Conservation (phyloP, 2,329 filamentous ascomycete genomes). For the Anthostomella pinea region DNA sequence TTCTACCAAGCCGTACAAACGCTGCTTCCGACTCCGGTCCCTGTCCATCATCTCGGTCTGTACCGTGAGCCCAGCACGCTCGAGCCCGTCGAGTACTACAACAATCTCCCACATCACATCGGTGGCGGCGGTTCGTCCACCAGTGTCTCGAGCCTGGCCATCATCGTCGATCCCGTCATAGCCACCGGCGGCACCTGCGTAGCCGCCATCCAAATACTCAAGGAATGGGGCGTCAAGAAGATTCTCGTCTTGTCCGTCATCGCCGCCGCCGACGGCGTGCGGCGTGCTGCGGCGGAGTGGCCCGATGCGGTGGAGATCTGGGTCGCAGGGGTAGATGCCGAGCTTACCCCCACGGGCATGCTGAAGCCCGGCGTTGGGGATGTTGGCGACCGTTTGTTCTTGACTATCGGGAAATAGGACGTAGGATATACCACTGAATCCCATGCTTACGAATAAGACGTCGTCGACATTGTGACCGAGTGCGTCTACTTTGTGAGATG, state of each 20-base stretch:
- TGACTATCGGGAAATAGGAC: slow-evolving; percentile 84
- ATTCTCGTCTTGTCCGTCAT: slow-evolving; percentile 76
- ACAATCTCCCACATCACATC: slow-evolving; percentile 81
- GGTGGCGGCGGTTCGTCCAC: slow-evolving; percentile 27
- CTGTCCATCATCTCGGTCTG: slow-evolving; percentile 90
- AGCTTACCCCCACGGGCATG: slow-evolving; percentile 79
- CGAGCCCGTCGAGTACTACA: slow-evolving; percentile 94
- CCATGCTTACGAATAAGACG: too few species aligned
- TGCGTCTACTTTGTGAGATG: too few species aligned
- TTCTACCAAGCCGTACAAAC: slow-evolving; percentile 64
- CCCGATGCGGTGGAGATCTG: slow-evolving; percentile 74
- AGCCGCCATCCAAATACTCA: slow-evolving; percentile 84
- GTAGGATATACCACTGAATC: too few species aligned
- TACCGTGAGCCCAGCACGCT: slow-evolving; percentile 88
- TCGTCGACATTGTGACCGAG: too few species aligned
- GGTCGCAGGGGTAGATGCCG: slow-evolving; percentile 74
- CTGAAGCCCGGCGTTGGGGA: slow-evolving; percentile 87
- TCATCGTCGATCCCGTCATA: slow-evolving; percentile 88
- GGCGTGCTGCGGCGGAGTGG: slow-evolving; percentile 73
- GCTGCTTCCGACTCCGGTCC: slow-evolving; percentile 74
- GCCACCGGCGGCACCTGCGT: slow-evolving; percentile 88
- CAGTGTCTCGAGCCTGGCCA: slow-evolving; percentile 57
- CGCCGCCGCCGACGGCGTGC: slow-evolving; percentile 68
- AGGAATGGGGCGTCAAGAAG: slow-evolving; percentile 85
- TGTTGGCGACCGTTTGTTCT: slow-evolving; percentile 83